Evolutionary conservation across 2,329 filamentous ascomycete genomes (phyloP), one percentile per base, ranked within the genome.

Genomic region (Neofusicoccum kwambonambiense): DNA sequence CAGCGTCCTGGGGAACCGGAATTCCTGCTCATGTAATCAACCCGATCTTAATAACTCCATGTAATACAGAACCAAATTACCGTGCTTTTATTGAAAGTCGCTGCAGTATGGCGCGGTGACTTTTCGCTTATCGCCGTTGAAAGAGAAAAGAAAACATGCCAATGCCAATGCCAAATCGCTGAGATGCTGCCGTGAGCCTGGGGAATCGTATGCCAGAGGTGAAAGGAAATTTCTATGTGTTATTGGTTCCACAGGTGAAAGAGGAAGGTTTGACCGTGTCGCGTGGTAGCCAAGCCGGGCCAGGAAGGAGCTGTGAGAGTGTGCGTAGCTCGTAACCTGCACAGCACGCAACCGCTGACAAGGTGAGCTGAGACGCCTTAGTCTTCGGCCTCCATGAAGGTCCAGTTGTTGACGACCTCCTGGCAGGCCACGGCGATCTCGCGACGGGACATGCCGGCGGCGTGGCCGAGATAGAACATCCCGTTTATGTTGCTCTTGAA

Each of bases 401-500:
- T 58, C 54, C 54, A 58, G 22, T 27, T 31, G 22, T 44, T 44
- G 41, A 58, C 39, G 11, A 45, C 39, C 9, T 58, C 54, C 39
- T 58, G 54, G 27, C 39, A 45, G 35, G 54, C 41, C 4, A 34
- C 37, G 54, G 19, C 39, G 22, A 45, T 58, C 8, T 45, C 39
- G 27, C 41, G 39, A 15, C 41, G 39, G 54, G 15, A 34, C 17
- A 58, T 15, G 41, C 54, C 54, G 27, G 54, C 39, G n/a, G 39
- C 39, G 54, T 58, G 22, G 54, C 39, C 54, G 22, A 58, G 22
- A 41, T 44, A 45, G 54, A 58, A 45, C 39, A 58, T 44, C 39
- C 54, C 54, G 41, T 45, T 58, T 8, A 60, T 35, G 56, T 47
- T 60, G 56, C 41, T 47, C 42, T 60, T 60, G 56, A 60, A 45